Conservation (phyloP, 768 basidiomycete genomes). For the Agrocybe pediades region DNA sequence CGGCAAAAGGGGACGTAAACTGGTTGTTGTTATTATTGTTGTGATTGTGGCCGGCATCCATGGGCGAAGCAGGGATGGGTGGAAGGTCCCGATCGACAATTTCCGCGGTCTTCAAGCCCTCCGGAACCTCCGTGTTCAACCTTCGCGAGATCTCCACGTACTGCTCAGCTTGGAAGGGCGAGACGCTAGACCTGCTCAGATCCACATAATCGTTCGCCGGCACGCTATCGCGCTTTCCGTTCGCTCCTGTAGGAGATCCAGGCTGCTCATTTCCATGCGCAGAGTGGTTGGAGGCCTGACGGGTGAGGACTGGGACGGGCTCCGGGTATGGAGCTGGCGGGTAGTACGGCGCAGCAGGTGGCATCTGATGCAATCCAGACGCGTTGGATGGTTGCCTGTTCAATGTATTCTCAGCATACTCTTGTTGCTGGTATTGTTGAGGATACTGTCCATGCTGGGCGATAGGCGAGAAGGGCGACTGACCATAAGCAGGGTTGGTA, state of each 20-base stretch:
- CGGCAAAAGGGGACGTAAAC: conserved; percentile 28
- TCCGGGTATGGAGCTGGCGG: conserved; percentile 20
- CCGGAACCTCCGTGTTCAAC: conserved; percentile 44
- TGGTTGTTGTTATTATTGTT: background rate
- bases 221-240: conserved; percentile 10
- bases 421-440: too few species aligned
- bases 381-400: background rate
- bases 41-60: background rate
- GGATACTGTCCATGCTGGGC: conserved; percentile 11
- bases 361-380: conserved; percentile 10
- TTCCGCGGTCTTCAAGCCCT: conserved; percentile 31
- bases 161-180: conserved; percentile 75
- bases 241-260: background rate
- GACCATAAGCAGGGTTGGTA: conserved; percentile 11
- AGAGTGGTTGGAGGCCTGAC: conserved; percentile 14
- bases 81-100: conserved; percentile 26
- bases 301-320: conserved; percentile 19
- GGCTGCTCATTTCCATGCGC: conserved; percentile 2
- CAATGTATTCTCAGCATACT: conserved; percentile 15
- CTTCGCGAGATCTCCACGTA: conserved; percentile 70
- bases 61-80: conserved; percentile 20
- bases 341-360: conserved; percentile 12
- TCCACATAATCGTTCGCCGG: conserved; percentile 58
- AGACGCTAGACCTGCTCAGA: conserved; percentile 66
- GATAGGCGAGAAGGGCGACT: conserved; percentile 18